Percentiles rank a stretch among this genome's conserved stretches.
Evolutionary conservation across 2,329 filamentous ascomycete species (phyloP).

Genomic region (Alternaria incomplexa): DNA sequence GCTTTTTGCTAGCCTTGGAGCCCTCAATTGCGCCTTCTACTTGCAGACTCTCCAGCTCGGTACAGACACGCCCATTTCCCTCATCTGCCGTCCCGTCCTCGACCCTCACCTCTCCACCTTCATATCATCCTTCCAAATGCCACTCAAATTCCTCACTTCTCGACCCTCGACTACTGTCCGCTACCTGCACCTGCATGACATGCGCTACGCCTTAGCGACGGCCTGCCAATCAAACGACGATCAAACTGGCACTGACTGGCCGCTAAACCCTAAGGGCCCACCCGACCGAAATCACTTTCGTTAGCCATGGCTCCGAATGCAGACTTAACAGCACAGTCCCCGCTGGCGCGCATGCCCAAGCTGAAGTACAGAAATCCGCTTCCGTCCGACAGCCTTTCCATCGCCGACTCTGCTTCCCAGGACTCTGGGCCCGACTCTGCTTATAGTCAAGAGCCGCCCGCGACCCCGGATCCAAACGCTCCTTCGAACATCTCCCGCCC

Average conservation of each 20-base stretch:
- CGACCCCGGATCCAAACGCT: slow-evolving; percentile 14
- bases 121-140: not conserved
- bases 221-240: slow-evolving; percentile 29
- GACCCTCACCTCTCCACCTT: slow-evolving; percentile 1
- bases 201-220: slow-evolving; percentile 20
- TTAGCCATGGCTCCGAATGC: slow-evolving; percentile 37
- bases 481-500: slow-evolving; percentile 10
- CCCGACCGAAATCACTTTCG: slow-evolving; percentile 31
- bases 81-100: not conserved
- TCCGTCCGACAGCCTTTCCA: slow-evolving; percentile 29
- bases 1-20: slow-evolving; percentile 5
- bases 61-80: not conserved
- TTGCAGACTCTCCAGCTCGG: slow-evolving; percentile 1
- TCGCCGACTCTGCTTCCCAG: slow-evolving; percentile 14
- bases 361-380: slow-evolving; percentile 43
- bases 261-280: slow-evolving; percentile 28
- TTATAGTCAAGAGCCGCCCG: slow-evolving; percentile 10
- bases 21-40: slow-evolving; percentile 13
- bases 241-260: slow-evolving; percentile 11
- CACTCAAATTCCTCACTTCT: not conserved
- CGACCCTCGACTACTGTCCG: slow-evolving; percentile 15
- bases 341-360: slow-evolving; percentile 41
- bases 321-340: slow-evolving; percentile 34
- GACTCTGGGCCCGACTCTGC: slow-evolving; percentile 5
- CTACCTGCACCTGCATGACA: slow-evolving; percentile 19